Evolutionary conservation across 495 filamentous ascomycete genomes (phyloP), one percentile per base, ranked within the genome.

Genomic region (Xylaria cubensis): DNA sequence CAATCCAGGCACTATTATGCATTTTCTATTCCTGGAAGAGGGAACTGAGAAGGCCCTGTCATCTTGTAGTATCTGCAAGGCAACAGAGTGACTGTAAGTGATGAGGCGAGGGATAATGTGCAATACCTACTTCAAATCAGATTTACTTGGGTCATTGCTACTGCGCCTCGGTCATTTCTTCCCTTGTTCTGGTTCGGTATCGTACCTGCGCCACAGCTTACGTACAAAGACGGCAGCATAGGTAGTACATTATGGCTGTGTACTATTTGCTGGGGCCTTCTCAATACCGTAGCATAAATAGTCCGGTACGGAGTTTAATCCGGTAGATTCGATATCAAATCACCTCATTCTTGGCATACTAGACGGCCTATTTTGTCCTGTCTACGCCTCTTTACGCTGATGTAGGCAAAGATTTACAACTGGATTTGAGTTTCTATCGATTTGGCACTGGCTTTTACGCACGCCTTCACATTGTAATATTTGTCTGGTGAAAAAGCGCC

Each of bases 341-440:
- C 53, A 56, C 53, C 26, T 55, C 4, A 34, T 64, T 48, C 48
- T 21, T 24, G 41, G 9, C 12, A 42, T 34, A 50, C 17, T 42
- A 51, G 63, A 48, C 29, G 13, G 2, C 32, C 2, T 24, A 56
- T 32, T 9, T 34, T 24, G 34, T 21, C 42, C 21, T 48, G 39
- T 42, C 36, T 24, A 21, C 24, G 17, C 13, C 42, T 10, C 42
- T 67, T 42, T 21, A 9, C 34, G 34, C 65, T 29, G 65, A 56
- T 32, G 36, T 29, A 67, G 65, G 65, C 10, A 39, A 67, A 4
- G 50, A 56, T 67, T 41, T 44, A 56, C 65, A 56, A 26, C 9
- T 56, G 36, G 19, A 67, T 56, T 53, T 55, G 50, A 64, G 6
- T 64, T 64, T 6, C 9, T 42, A 34, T 64, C 44, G 39, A 44